Base-by-base conservation (phyloP, 441 rosid species). In the Hura crepitans region DNA sequence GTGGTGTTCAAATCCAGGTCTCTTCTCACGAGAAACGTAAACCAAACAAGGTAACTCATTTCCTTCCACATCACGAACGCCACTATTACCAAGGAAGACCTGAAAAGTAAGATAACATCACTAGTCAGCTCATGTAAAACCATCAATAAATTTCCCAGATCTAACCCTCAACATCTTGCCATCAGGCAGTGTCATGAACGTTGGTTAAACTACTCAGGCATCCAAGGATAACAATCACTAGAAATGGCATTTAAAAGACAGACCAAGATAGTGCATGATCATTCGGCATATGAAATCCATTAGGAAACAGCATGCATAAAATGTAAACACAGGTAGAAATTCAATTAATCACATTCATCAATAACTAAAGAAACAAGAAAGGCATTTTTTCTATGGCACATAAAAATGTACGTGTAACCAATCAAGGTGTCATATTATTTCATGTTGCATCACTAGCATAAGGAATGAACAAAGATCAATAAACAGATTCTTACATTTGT, bases 1-100 rank as follows among this genome's bases (percentile, higher is more conserved):
- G 60, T 95, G 98, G 78, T 95, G 99, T 69, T 95, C 96, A 78
- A 90, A 95, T 46, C 97, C 97, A 2, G 97, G 99, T 78, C 99
- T 85, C 85, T 95, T 94, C 81, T 94, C 99, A 72, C 99, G 97
- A 75, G 99, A 94, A 18, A 94, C 97, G 47, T 95, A 95, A 43
- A 90, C 92, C 47, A 95, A 79, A 37, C 92, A 89, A 66, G 98
- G 99, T 62, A 95, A 76, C 77, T 89, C 95, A 57, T 92, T 88
- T 75, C 91, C 96, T 81, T 95, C 98, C 1, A 89, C 77, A 79
- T 95, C 98, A 79, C 78, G 86, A 47, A 85, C 90, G 74, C 98
- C 98, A 53, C 81, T 85, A 61, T 90, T 88, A 66, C 99, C 98
- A 54, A 92, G 98, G 84, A 92, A 91, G 23, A 95, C 97, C 98